Evolutionary conservation across 1,284 basidiomycete species (phyloP).

Genomic region (Heterobasidion parviporum): DNA sequence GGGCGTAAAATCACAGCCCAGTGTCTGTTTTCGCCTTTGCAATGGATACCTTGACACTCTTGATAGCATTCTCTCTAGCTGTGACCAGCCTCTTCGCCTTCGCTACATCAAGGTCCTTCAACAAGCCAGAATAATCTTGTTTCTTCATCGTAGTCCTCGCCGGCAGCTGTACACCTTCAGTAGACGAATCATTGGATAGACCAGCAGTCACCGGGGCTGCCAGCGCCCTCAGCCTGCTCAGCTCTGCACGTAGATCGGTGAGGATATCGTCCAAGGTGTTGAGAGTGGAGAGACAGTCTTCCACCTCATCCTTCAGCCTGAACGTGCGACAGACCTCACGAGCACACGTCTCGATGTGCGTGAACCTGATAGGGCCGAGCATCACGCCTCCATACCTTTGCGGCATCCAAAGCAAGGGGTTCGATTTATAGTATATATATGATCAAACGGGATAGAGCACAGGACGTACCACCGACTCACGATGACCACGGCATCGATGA

Average conservation of each 20-base stretch:
- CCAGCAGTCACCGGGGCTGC: neutral
- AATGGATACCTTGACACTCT: constrained; percentile 22
- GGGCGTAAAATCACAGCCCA: neutral
- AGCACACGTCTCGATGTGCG: constrained; percentile 70
- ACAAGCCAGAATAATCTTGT: constrained; percentile 30
- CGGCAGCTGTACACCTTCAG: neutral
- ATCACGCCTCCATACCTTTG: constrained; percentile 65
- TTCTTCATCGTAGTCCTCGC: constrained; percentile 13
- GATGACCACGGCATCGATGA: constrained; percentile 56
- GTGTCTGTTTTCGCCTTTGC: constrained; percentile 8
- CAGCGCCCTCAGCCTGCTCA: constrained; percentile 21
- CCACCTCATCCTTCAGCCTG: constrained; percentile 56
- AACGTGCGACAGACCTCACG: constrained; percentile 64
- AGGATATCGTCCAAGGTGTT: constrained; percentile 54
- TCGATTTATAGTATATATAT: neutral
- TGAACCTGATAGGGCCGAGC: constrained; percentile 63
- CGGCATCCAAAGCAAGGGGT: neutral
- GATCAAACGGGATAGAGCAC: constrained; percentile 3
- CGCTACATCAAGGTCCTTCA: constrained; percentile 29
- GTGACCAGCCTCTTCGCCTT: constrained; percentile 39
- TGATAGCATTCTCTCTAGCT: constrained; percentile 36
- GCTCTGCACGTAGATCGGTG: constrained; percentile 41
- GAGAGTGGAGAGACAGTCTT: constrained; percentile 50
- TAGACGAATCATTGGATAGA: neutral
- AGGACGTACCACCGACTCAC: constrained; percentile 62